A percentile compares a stretch with the other conserved stretches of the same genome.
Conservation (phyloP, 192 early-diverging fungal genomes). For the Irineochytrium annulatum region DNA sequence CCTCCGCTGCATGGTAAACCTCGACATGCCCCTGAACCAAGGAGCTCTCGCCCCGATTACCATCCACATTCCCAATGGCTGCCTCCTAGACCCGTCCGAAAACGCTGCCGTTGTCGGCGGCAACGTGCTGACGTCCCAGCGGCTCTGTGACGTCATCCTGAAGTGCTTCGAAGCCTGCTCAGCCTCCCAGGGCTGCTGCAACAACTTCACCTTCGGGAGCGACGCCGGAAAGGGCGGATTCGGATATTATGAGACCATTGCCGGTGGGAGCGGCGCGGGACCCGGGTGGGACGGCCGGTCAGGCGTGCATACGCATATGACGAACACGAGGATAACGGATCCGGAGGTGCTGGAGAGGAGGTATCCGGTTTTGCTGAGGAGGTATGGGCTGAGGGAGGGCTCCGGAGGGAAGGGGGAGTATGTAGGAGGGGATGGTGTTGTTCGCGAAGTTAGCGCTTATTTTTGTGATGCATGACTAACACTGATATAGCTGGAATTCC, state of each 20-base stretch:
- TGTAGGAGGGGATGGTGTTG: conserved; percentile 82
- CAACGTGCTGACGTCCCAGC: conserved; percentile 92
- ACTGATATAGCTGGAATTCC: conserved; percentile 69
- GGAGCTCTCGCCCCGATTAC: conserved; percentile 84
- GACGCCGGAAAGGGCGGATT: conserved; percentile 71
- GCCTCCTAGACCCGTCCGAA: conserved; percentile 74
- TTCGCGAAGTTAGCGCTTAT: conserved; percentile 61
- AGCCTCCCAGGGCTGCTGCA: conserved; percentile 88
- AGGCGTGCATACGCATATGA: conserved; percentile 79
- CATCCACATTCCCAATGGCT: conserved; percentile 75
- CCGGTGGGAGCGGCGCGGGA: conserved; percentile 77
- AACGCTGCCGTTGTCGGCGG: conserved; percentile 93
- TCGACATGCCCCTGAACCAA: conserved; percentile 93
- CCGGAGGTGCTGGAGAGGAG: conserved; percentile 90
- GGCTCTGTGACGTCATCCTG: conserved; percentile 87
- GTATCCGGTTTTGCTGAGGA: conserved; percentile 83
- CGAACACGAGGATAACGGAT: conserved; percentile 96
- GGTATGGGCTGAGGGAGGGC: conserved; percentile 66
- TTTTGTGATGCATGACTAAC: not conserved
- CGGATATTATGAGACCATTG: conserved; percentile 96
- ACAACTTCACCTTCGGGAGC: conserved; percentile 95
- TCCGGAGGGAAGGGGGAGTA: conserved; percentile 78
- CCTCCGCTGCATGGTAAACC: conserved; percentile 81
- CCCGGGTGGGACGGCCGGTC: conserved; percentile 82
- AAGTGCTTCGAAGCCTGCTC: conserved; percentile 87